These are phyloP conservation scores for Suillus ampliporus DNA, from an alignment of 768 basidiomycete genomes.

Conservation along the genomic window DNA sequence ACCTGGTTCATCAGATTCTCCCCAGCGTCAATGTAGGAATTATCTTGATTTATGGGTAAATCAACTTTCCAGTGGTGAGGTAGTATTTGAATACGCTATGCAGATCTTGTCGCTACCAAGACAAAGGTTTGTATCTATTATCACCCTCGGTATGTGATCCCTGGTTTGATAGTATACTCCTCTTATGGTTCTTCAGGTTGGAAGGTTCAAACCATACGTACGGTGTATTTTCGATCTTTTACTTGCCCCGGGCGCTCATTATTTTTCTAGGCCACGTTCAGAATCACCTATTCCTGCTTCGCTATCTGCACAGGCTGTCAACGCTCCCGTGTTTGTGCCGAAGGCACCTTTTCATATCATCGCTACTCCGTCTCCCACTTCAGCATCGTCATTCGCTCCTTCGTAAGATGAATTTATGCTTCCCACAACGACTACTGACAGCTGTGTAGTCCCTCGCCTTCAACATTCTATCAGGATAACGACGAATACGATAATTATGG, in stretches of 20 bases:
- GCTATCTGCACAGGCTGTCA: constrained; percentile 69
- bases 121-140: constrained; percentile 85
- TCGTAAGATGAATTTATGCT: constrained; percentile 25
- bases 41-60: constrained; percentile 88
- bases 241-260: constrained; percentile 1
- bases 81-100: constrained; percentile 7
- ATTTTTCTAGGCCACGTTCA: constrained; percentile 40
- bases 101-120: constrained; percentile 85
- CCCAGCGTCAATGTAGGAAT: constrained; percentile 88
- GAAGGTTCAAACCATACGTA: constrained; percentile 32
- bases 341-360: constrained; percentile 63
- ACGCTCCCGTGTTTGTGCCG: constrained; percentile 87
- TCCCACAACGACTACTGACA: constrained; percentile 17
- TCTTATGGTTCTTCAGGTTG: constrained; percentile 19
- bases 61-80: background rate
- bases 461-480: constrained; percentile 35
- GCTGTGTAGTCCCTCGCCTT: constrained; percentile 30
- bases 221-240: constrained; percentile 14
- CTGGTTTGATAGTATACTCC: background rate
- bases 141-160: constrained; percentile 64
- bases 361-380: constrained; percentile 36
- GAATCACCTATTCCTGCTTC: constrained; percentile 50
- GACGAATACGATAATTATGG: constrained; percentile 47
- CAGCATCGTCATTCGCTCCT: constrained; percentile 36
- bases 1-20: constrained; percentile 52